A percentile compares a stretch with the other conserved stretches of the same genome.
phyloP scores from a whole-genome alignment of 176 grass and related monocot genomes.

The Hsuehochloa calcarea region DNA sequence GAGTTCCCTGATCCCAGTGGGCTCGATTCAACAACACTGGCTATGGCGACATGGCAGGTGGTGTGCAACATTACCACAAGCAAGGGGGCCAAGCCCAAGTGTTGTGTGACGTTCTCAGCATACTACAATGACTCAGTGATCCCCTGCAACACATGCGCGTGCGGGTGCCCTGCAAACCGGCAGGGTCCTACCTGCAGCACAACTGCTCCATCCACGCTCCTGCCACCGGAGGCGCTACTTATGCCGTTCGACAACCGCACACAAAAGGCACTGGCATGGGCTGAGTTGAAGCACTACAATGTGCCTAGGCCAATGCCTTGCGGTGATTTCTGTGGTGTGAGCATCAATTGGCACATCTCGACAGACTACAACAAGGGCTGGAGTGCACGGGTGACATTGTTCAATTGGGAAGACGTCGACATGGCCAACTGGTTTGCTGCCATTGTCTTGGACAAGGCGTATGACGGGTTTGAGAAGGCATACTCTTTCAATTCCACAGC shows the following conservation, averaged over 20 bases:
- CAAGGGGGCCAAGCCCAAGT: slow-evolving; percentile 68
- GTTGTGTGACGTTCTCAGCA: slow-evolving; percentile 86
- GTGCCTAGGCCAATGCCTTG: slow-evolving; percentile 70
- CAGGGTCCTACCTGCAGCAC: slow-evolving; percentile 66
- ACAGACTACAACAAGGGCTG: slow-evolving; percentile 87
- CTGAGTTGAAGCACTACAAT: slow-evolving; percentile 78
- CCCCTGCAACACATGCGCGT: slow-evolving; percentile 85
- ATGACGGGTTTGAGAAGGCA: slow-evolving; percentile 65
- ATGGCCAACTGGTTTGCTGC: slow-evolving; percentile 84
- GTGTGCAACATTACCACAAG: slow-evolving; percentile 69
- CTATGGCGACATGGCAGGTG: slow-evolving; percentile 65
- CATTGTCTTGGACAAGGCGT: slow-evolving; percentile 80
- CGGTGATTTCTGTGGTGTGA: slow-evolving; percentile 78
- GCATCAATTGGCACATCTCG: slow-evolving; percentile 88
- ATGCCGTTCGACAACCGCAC: slow-evolving; percentile 85
- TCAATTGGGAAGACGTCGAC: slow-evolving; percentile 77
- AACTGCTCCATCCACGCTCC: slow-evolving; percentile 58
- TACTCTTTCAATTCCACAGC: slow-evolving; percentile 77
- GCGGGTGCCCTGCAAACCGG: slow-evolving; percentile 60
- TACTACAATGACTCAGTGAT: slow-evolving; percentile 92
- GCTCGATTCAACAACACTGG: slow-evolving; percentile 56
- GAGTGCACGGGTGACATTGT: slow-evolving; percentile 84
- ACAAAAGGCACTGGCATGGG: slow-evolving; percentile 63
- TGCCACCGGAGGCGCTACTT: slow-evolving; percentile 77
- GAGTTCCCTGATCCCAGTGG: slow-evolving; percentile 67